Conservation (phyloP, 768 basidiomycete species). For the Boletus barrowsii region DNA sequence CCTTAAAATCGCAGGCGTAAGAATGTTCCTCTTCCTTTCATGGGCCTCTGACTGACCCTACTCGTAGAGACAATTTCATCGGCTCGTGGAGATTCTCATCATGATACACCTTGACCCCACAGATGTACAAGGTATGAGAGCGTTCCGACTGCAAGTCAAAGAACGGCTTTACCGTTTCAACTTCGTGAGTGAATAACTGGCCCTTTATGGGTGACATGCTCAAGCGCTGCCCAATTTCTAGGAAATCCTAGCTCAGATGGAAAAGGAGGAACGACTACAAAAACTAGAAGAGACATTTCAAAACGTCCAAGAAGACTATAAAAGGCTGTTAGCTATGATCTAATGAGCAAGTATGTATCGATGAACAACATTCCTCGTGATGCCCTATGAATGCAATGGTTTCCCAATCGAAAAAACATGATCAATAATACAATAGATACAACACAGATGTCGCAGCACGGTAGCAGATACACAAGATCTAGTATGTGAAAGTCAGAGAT, state of each 20-base stretch:
- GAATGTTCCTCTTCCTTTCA: conserved; percentile 10
- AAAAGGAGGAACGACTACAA: conserved; percentile 80
- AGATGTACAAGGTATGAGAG: conserved; percentile 52
- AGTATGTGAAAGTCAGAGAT: neutral
- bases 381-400: conserved; percentile 8
- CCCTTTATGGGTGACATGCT: neutral
- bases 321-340: conserved; percentile 65
- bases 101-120: conserved; percentile 63
- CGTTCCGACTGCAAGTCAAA: conserved; percentile 89
- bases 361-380: neutral
- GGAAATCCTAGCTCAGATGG: conserved; percentile 87
- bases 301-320: conserved; percentile 80
- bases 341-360: conserved; percentile 1
- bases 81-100: conserved; percentile 89
- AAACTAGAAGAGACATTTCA: conserved; percentile 94
- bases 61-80: conserved; percentile 84
- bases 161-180: conserved; percentile 94
- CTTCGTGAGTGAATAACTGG: conserved; percentile 55
- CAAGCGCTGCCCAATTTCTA: conserved; percentile 27
- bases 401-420: neutral
- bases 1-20: conserved; percentile 86
- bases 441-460: conserved; percentile 9
- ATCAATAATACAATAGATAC: conserved; percentile 28
- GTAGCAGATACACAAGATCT: conserved; percentile 18
- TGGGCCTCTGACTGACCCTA: neutral